These are phyloP conservation scores for Wolfiporia cocos DNA, from an alignment of 1,284 basidiomycete species.

Conservation along the genomic window DNA sequence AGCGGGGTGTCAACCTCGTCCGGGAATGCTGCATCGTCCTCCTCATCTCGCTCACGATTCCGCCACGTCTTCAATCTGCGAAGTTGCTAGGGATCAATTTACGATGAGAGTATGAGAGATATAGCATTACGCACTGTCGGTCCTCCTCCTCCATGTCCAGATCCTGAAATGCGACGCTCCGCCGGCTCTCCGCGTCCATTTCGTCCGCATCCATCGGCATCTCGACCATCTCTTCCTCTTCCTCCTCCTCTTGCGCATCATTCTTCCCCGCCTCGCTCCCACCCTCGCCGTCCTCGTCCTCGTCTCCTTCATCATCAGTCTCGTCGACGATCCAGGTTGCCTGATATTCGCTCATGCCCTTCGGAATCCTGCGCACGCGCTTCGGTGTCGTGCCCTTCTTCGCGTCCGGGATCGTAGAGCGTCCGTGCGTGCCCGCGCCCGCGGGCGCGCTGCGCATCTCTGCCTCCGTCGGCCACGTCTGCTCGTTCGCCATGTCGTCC, in stretches of 20 bases:
- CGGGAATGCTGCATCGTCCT: slow-evolving; percentile 83
- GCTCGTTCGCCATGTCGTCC: slow-evolving; percentile 89
- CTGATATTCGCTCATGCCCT: slow-evolving; percentile 91
- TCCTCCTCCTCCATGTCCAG: slow-evolving; percentile 82
- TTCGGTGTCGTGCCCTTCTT: slow-evolving; percentile 64
- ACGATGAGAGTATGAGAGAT: not conserved
- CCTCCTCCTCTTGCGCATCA: slow-evolving; percentile 40
- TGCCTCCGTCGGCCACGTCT: slow-evolving; percentile 99
- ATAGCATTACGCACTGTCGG: slow-evolving; percentile 53
- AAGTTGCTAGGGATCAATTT: not conserved
- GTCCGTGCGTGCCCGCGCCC: slow-evolving; percentile 25
- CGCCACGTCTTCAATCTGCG: slow-evolving; percentile 66
- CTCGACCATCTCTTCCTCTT: slow-evolving; percentile 67
- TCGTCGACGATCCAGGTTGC: slow-evolving; percentile 92
- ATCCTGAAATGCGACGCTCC: slow-evolving; percentile 62
- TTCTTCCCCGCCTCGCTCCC: slow-evolving; percentile 31
- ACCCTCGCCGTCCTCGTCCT: slow-evolving; percentile 36
- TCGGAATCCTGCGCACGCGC: slow-evolving; percentile 73
- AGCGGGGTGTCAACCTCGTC: slow-evolving; percentile 98
- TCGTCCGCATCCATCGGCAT: slow-evolving; percentile 45
- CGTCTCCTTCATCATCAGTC: slow-evolving; percentile 59
- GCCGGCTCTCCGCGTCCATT: slow-evolving; percentile 60
- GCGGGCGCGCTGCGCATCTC: slow-evolving; percentile 62
- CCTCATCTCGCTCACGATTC: slow-evolving; percentile 61
- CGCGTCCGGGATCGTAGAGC: slow-evolving; percentile 63